phyloP scores from a whole-genome alignment of 495 filamentous ascomycete genomes.

The Podospora anserina region DNA sequence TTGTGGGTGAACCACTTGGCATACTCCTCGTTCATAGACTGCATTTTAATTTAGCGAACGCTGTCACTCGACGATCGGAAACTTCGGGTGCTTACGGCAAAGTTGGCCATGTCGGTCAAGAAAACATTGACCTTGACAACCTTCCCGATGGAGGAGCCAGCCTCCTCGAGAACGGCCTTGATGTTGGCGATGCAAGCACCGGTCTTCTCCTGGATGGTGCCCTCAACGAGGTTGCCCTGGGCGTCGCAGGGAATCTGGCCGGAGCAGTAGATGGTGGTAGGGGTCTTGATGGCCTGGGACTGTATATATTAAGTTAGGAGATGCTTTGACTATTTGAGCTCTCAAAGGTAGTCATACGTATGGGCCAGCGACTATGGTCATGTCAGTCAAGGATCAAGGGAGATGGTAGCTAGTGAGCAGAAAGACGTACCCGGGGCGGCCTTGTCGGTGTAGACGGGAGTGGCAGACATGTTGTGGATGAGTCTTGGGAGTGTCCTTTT shows the following conservation, averaged over 20 bases:
- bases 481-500: conserved; percentile 16
- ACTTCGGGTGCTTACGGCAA: conserved; percentile 46
- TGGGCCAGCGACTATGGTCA: conserved; percentile 48
- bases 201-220: conserved; percentile 74
- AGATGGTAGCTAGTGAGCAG: neutral
- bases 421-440: conserved; percentile 49
- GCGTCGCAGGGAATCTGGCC: conserved; percentile 85
- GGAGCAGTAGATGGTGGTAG: conserved; percentile 82
- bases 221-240: conserved; percentile 68
- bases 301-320: conserved; percentile 34
- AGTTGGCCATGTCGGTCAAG: conserved; percentile 80
- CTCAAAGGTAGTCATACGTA: conserved; percentile 45
- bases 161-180: conserved; percentile 69
- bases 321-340: neutral
- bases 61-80: neutral
- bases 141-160: conserved; percentile 69
- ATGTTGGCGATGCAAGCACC: conserved; percentile 72
- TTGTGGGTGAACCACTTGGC: conserved; percentile 83
- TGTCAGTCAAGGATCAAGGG: neutral
- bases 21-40: conserved; percentile 83
- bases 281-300: conserved; percentile 87
- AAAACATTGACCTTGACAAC: conserved; percentile 84
- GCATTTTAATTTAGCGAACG: conserved; percentile 13
- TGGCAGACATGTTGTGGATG: conserved; percentile 44
- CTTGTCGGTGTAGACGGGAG: conserved; percentile 50